Percentiles rank a stretch among this genome's conserved stretches.
Conservation (phyloP, 1,284 basidiomycete species). For the Xerocomus amazonicus region DNA sequence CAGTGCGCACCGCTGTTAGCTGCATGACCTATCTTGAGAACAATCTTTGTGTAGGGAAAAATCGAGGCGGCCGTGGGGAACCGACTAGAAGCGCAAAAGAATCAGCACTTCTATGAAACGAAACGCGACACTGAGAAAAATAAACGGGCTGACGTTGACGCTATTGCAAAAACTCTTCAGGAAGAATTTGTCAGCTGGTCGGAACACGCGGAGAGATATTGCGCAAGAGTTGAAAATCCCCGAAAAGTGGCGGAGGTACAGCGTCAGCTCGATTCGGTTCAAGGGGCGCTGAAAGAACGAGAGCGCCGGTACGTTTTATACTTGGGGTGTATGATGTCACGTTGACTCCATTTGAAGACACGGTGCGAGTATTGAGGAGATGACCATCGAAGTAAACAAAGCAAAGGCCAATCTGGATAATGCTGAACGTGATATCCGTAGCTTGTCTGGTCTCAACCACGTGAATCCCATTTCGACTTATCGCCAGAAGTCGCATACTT, state of each 20-base stretch:
- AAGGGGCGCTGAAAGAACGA: conserved; percentile 65
- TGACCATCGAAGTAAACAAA: conserved; percentile 66
- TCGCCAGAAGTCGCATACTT: neutral
- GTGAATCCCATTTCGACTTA: conserved; percentile 34
- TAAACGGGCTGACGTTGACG: conserved; percentile 42
- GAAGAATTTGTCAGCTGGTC: conserved; percentile 68
- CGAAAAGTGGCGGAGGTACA: conserved; percentile 56
- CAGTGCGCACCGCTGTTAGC: conserved; percentile 14
- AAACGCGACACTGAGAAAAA: conserved; percentile 47
- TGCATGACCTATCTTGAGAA: neutral
- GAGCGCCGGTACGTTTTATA: conserved; percentile 53
- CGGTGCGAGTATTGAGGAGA: conserved; percentile 75
- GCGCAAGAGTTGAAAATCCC: conserved; percentile 54
- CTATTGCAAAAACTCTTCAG: conserved; percentile 46
- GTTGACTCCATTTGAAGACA: conserved; percentile 45
- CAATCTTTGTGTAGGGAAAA: conserved; percentile 32
- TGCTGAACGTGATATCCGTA: conserved; percentile 58
- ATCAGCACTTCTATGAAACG: conserved; percentile 42
- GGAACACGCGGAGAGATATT: conserved; percentile 60
- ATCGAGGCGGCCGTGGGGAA: conserved; percentile 43
- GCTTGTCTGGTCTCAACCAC: conserved; percentile 61
- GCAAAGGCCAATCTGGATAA: conserved; percentile 53
- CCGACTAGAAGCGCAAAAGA: conserved; percentile 47
- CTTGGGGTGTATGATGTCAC: neutral
- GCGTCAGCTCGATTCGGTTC: conserved; percentile 58